Base-by-base conservation (phyloP, 140 eudicot species). In the Cichorium intybus region DNA sequence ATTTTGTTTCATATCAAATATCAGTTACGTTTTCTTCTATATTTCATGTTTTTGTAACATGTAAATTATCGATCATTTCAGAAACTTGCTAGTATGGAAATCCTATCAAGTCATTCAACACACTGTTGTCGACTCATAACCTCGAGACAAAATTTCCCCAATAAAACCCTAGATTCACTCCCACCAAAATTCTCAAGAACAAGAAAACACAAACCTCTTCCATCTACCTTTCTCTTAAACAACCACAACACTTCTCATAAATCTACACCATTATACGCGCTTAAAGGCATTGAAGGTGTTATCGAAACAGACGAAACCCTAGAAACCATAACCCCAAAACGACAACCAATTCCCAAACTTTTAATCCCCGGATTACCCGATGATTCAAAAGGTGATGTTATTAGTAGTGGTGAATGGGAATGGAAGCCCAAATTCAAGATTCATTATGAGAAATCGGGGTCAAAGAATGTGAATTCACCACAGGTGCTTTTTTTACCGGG, bases 401-500 rank as follows among this genome's bases (percentile, higher is more conserved):
- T 92, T 56, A 83, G 73, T 58, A 83, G 83, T 62, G 51, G 83
- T 75, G 77, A 51, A 12, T 81, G 96, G 98, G 95, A 91, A 45
- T 88, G 91, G 95, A 92, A 82, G 68, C 96, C 96, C 11, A 85
- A 92, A 18, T 72, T 88, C 24, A 83, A 70, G 43, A 87, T 92
- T 51, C 81, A 92, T 67, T 92, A 85, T 39, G 95, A 88, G 73
- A 71, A 69, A 60, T 81, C 98, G 6, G 98, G 98, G 9, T 74
- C 79, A 29, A 78, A 61, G 56, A 88, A 92, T 52, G 71, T 76
- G 0, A 62, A 43, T 18, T 71, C 96, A 2, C 95, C 98, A 2
- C 79, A 95, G 16, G 81, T 92, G 47, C 95, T 92, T 52, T 83
- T 87, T 56, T 93, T 92, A 37, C 98, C 98, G 4, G 98, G 98